Base-by-base conservation (phyloP, 768 basidiomycete species). In the Mycena olivaceomarginata region DNA sequence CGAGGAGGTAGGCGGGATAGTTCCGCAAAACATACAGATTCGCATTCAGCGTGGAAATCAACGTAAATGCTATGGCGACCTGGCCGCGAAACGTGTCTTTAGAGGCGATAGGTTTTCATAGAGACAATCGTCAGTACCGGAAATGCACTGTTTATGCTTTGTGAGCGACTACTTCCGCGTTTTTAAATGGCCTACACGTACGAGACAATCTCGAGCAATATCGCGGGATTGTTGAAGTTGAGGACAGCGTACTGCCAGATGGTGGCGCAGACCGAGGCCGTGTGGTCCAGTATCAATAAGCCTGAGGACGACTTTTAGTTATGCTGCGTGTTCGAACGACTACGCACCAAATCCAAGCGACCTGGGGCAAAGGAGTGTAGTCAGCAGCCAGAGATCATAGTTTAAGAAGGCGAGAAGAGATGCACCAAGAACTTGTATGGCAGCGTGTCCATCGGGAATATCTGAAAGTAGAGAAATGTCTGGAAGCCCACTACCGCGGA, bases 281-380 rank as follows among this genome's bases (percentile, higher is more conserved):
- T 88, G 75, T 90, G 89, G 89, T 2, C 79, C 77, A 11, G 82
- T 81, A 74, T 90, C 89, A n/a, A 87, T 83, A 15, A 85, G 4
- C 87, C 88, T 89, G 66, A 31, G 4, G 18, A 37, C 39, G 89
- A 18, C 20, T 22, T 18, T 7, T 15, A 41, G 89, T 2, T 22
- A 31, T 16, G 39, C 10, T 20, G 2, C 0, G 4, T 41, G 22
- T 63, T 20, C 2, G 39, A 6, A 20, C 37, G 37, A 39, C 16
- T 16, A 10, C 65, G 48, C 56, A 70, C 77, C 77, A 78, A 20
- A 63, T 73, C 73, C 70, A 74, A 13, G 63, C 63, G 12, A 75
- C 64, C 68, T 75, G 40, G 6, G 16, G 16, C 12, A 39, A 10
- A 12, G n/a, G 53, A 56, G 4, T 45, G 15, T 53, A 53, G 2